Percentiles rank a stretch among this genome's conserved stretches.
phyloP scores from a whole-genome alignment of 2,329 filamentous ascomycete genomes.

The Cordyceps cateniannulata region DNA sequence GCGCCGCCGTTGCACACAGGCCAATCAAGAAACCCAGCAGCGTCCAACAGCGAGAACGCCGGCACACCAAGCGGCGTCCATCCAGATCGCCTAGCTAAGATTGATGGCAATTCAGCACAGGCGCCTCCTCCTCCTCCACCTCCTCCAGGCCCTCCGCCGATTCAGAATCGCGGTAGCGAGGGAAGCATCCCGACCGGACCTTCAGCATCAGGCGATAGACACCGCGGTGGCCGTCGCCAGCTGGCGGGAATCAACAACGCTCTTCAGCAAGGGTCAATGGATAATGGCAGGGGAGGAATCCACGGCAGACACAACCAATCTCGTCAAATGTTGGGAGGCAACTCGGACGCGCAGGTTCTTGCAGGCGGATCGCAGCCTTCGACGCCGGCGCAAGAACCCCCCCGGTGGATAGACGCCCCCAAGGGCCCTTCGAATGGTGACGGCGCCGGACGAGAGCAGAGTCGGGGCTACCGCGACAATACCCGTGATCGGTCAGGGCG shows the following conservation, averaged over 20 bases:
- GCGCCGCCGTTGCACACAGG: slow-evolving; percentile 34
- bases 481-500: slow-evolving; percentile 34
- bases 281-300: slow-evolving; percentile 17
- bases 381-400: slow-evolving; percentile 40
- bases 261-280: slow-evolving; percentile 42
- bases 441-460: slow-evolving; percentile 29
- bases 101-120: slow-evolving; percentile 22
- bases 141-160: slow-evolving; percentile 24
- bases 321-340: slow-evolving; percentile 36
- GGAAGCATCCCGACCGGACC: slow-evolving; percentile 29
- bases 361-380: slow-evolving; percentile 46
- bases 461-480: slow-evolving; percentile 37
- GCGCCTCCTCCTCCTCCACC: slow-evolving; percentile 24
- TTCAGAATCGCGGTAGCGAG: slow-evolving; percentile 21
- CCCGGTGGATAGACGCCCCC: slow-evolving; percentile 30
- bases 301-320: slow-evolving; percentile 26
- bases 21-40: slow-evolving; percentile 24
- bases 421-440: slow-evolving; percentile 27
- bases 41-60: slow-evolving; percentile 24
- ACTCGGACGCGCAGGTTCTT: slow-evolving; percentile 51
- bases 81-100: slow-evolving; percentile 44
- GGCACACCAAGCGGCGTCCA: slow-evolving; percentile 33
- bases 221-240: slow-evolving; percentile 42
- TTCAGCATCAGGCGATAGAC: slow-evolving; percentile 30
- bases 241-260: slow-evolving; percentile 54